Evolutionary conservation across 768 basidiomycete species (phyloP).

Genomic region (Clathrus columnatus): DNA sequence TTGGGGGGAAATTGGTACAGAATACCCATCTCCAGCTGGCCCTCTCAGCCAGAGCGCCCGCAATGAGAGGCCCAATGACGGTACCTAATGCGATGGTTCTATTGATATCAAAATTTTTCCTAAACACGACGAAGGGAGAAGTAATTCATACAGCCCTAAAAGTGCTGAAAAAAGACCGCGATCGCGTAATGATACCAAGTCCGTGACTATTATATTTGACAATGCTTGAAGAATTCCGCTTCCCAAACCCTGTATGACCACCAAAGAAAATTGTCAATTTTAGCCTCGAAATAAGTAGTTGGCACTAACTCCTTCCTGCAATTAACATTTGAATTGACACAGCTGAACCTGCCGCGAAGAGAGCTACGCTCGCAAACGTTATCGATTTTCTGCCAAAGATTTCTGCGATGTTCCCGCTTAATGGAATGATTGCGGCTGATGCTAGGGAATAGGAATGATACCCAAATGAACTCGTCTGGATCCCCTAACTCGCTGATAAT

Average conservation of each 20-base stretch:
- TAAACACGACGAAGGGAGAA: neutral
- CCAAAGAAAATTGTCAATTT: too few species aligned
- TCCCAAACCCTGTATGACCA: conserved; percentile 21
- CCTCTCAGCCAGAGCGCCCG: neutral
- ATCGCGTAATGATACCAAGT: conserved; percentile 27
- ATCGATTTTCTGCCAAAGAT: conserved; percentile 31
- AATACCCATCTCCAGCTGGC: conserved; percentile 12
- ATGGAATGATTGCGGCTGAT: conserved; percentile 32
- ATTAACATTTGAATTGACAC: conserved; percentile 37
- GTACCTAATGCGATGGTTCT: too few species aligned
- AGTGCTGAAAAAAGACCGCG: conserved; percentile 24
- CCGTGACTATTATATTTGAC: conserved; percentile 22
- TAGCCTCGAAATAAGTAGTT: too few species aligned
- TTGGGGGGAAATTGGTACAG: neutral
- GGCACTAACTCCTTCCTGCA: too few species aligned
- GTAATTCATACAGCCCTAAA: too few species aligned
- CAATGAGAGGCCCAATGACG: neutral
- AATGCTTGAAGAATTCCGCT: conserved; percentile 21
- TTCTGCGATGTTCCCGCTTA: conserved; percentile 30
- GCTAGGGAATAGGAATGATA: conserved; percentile 37
- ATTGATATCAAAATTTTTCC: neutral
- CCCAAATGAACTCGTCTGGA: conserved; percentile 34
- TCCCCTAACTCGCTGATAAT: conserved; percentile 13
- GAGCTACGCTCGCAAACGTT: conserved; percentile 22
- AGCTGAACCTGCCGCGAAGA: conserved; percentile 36